Base-by-base conservation (phyloP, 352 stramenopile species). In the Albugo laibachii region DNA sequence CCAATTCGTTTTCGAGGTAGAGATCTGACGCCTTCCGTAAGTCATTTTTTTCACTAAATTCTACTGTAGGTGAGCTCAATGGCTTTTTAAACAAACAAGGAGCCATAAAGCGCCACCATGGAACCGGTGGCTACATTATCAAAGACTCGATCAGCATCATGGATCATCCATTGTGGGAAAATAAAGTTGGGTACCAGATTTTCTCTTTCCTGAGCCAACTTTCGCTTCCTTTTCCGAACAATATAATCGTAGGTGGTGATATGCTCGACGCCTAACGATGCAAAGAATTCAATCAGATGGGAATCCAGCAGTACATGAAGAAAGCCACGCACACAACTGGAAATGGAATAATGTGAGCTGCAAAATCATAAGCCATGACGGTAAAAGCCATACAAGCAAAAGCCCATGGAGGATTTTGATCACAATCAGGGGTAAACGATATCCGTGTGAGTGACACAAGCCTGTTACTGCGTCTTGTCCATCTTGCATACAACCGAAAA, bases 181-280 rank as follows among this genome's bases (percentile, higher is more conserved):
- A 31, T 31, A 31, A 10, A 10, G 24, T 8, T 8, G 8, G 8
- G 24, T 31, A 31, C 24, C 24, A 31, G 24, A 31, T 31, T 31
- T 31, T 31, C 24, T 31, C 24, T 3, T 21, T 81, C 56, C 44
- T 65, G 72, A 14, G 66, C 64, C 51, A 74, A 69, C 52, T 80
- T 73, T 47, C 65, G 71, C 58, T 84, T 87, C 47, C 75, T 72
- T 47, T 87, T 70, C 18, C 61, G 75, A 18, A 91, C 76, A 59
- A 91, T 91, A 58, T 84, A 91, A 55, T 91, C 78, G 50, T 91
- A 91, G 0, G 78, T 91, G 12, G 78, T 91, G 42, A 83, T 75
- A 48, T 83, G 67, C 21, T 89, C 72, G 47, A 79, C 67, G 36
- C 69, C 76, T 91, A 43, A 1, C 36, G 14, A 48, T 13, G 41